These are phyloP conservation scores for Leishmania turanica DNA, from an alignment of 208 protist genomes.

Conservation along the genomic window DNA sequence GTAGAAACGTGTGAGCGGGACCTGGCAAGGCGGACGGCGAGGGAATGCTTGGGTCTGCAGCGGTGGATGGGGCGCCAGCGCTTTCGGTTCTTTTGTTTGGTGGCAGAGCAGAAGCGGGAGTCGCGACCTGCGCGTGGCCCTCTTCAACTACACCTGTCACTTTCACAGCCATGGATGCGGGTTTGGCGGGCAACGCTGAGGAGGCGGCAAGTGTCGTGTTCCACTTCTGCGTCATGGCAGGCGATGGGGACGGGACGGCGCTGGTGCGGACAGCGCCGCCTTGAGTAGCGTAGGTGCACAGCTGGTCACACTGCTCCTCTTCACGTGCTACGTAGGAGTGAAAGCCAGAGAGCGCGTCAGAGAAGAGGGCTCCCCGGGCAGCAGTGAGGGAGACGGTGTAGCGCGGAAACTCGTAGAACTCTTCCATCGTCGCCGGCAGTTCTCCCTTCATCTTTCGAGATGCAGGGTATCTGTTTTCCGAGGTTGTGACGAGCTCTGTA, in stretches of 20 bases:
- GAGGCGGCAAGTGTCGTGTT: constrained; percentile 11
- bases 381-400: constrained; percentile 50
- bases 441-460: constrained; percentile 22
- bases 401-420: constrained; percentile 42
- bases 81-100: no score
- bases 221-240: constrained; percentile 10
- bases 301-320: constrained; percentile 26
- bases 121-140: not conserved
- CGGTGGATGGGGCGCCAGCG: not conserved
- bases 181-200: not conserved
- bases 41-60: not conserved
- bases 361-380: constrained; percentile 42
- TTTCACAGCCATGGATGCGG: not conserved
- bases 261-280: not conserved
- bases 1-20: no score
- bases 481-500: constrained; percentile 1
- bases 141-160: not conserved
- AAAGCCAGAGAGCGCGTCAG: constrained; percentile 57
- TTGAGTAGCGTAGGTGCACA: constrained; percentile 2
- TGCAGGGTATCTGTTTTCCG: not conserved
- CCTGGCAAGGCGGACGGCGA: not conserved
- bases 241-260: constrained; percentile 17
- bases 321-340: constrained; percentile 46
- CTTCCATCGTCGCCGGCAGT: constrained; percentile 47
- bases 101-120: not conserved